Percentiles rank a stretch among this genome's conserved stretches.
These are phyloP conservation scores for Kwoniella sp. DNA, from an alignment of 768 basidiomycete species.

Conservation along the genomic window DNA sequence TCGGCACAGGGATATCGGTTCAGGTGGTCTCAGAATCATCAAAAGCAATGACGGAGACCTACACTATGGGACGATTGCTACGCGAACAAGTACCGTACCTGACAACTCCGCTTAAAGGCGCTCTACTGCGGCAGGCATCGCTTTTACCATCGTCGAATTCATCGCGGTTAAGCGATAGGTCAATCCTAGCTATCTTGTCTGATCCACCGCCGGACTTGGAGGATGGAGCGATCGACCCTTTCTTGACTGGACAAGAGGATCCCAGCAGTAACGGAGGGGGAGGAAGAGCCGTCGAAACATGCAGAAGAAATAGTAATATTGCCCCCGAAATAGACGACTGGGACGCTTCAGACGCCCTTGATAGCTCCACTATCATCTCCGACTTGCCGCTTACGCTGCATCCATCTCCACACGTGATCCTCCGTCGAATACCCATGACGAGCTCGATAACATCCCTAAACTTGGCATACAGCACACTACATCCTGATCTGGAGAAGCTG, in stretches of 20 bases:
- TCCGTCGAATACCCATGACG: constrained; percentile 17
- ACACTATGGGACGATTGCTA: constrained; percentile 27
- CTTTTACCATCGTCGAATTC: constrained; percentile 17
- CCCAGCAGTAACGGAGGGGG: too few relatives aligned
- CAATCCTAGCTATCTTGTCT: constrained; percentile 19
- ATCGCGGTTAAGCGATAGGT: constrained; percentile 23
- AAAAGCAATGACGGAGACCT: not conserved
- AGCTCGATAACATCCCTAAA: constrained; percentile 37
- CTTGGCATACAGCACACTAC: constrained; percentile 29
- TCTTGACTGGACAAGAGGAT: too few relatives aligned
- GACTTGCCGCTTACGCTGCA: constrained; percentile 39
- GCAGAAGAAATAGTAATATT: too few relatives aligned
- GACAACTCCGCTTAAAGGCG: constrained; percentile 27
- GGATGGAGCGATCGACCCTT: not conserved
- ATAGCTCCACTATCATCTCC: constrained; percentile 10
- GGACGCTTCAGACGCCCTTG: constrained; percentile 5
- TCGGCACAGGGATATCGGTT: not conserved
- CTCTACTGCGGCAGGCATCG: constrained; percentile 24
- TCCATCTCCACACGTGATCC: constrained; percentile 25
- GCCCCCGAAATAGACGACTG: constrained; percentile 15
- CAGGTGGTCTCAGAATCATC: too few relatives aligned
- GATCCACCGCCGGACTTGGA: constrained; percentile 12
- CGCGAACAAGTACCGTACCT: constrained; percentile 38
- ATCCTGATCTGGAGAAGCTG: constrained; percentile 28
- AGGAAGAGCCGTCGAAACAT: too few relatives aligned